Evolutionary conservation across 306 rosid genomes (phyloP).

Genomic region (Elaeagnus macrophylla): DNA sequence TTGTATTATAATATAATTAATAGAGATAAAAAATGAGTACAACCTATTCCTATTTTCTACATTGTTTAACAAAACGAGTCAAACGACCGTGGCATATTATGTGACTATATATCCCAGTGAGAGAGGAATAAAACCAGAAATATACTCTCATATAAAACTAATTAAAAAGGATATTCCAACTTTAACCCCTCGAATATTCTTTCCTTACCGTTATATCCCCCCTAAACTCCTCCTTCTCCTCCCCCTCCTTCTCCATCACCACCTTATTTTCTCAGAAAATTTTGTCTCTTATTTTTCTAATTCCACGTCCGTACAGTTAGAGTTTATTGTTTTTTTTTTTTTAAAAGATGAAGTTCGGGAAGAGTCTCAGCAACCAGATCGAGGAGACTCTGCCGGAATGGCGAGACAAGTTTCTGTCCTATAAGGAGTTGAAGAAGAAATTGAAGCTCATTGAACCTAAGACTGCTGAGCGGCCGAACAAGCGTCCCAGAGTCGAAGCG

Average conservation of each 20-base stretch:
- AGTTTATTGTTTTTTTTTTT: neutral
- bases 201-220: constrained; percentile 43
- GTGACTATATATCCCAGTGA: neutral
- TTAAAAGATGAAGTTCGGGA: constrained; percentile 69
- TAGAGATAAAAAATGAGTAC: too few relatives aligned
- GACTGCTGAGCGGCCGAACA: constrained; percentile 29
- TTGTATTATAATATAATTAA: too few relatives aligned
- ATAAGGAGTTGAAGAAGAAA: constrained; percentile 87
- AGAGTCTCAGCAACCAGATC: constrained; percentile 81
- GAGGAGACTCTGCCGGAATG: constrained; percentile 86
- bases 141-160: constrained; percentile 36
- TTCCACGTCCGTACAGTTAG: neutral
- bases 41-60: too few relatives aligned
- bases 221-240: neutral
- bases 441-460: constrained; percentile 68
- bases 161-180: constrained; percentile 62
- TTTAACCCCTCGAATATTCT: constrained; percentile 67
- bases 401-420: constrained; percentile 91
- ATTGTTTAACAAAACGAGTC: too few relatives aligned
- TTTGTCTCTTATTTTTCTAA: neutral
- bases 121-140: constrained; percentile 56
- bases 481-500: constrained; percentile 41
- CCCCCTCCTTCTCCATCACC: neutral
- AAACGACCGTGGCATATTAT: too few relatives aligned
- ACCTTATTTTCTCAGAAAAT: neutral